phyloP scores from a whole-genome alignment of 1,284 basidiomycete species.

The Exobasidium cylindrosporum region DNA sequence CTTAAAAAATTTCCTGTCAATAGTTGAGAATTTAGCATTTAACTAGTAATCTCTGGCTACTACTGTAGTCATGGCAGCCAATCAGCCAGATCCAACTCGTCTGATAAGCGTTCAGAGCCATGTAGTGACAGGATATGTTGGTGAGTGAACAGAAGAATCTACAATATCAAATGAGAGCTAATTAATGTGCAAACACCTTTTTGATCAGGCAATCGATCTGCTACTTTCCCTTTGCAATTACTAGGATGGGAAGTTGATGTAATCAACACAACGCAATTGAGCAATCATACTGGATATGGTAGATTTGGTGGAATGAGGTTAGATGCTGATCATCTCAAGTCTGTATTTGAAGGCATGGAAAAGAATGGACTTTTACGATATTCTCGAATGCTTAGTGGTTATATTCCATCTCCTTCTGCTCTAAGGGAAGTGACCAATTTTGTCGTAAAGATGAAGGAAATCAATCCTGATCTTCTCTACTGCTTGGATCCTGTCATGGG shows the following conservation, averaged over 20 bases:
- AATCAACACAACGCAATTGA: conserved; percentile 78
- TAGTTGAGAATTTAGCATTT: too few relatives aligned
- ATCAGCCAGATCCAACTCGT: conserved; percentile 24
- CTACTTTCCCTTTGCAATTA: conserved; percentile 89
- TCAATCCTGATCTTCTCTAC: conserved; percentile 69
- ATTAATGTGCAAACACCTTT: neutral
- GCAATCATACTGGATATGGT: conserved; percentile 79
- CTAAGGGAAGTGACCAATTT: conserved; percentile 68
- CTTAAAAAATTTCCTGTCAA: too few relatives aligned
- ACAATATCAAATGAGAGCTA: neutral
- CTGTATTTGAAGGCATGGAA: conserved; percentile 51
- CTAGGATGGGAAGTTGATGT: conserved; percentile 96
- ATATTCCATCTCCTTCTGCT: conserved; percentile 80
- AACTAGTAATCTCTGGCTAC: too few relatives aligned
- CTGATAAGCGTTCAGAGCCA: conserved; percentile 77
- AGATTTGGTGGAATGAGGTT: conserved; percentile 57
- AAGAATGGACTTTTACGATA: conserved; percentile 43
- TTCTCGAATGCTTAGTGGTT: conserved; percentile 59
- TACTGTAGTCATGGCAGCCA: conserved; percentile 35
- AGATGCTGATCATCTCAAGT: conserved; percentile 55
- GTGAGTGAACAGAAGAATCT: conserved; percentile 58
- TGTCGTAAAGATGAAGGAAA: conserved; percentile 64
- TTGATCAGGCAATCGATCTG: conserved; percentile 68
- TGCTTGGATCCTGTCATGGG: conserved; percentile 73
- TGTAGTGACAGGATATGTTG: conserved; percentile 93